Conservation (phyloP, 2,329 filamentous ascomycete species). For the Fusarium oxysporum region DNA sequence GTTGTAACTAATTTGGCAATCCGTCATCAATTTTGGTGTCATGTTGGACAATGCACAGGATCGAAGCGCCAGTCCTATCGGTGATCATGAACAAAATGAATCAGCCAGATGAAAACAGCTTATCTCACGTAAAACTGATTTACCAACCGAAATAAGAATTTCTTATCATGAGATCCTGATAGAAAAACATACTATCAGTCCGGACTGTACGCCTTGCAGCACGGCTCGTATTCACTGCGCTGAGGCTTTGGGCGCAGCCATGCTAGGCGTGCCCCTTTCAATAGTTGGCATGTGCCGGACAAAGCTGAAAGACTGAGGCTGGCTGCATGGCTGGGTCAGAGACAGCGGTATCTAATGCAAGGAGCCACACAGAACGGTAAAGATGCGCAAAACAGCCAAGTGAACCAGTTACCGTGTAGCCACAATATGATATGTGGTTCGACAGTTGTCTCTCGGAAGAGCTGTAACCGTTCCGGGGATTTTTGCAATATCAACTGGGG, state of each 20-base stretch:
- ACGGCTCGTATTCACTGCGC: neutral
- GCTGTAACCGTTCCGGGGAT: neutral
- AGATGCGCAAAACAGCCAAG: neutral
- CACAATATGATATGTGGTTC: neutral
- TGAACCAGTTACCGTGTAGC: neutral
- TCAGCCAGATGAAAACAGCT: neutral
- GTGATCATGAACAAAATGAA: neutral
- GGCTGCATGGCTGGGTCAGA: constrained; percentile 2
- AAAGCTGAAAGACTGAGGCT: constrained; percentile 26
- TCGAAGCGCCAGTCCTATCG: neutral
- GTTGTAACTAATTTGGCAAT: neutral
- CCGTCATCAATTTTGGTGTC: neutral
- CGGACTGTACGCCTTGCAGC: neutral
- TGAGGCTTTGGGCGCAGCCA: constrained; percentile 16
- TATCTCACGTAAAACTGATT: too few species aligned
- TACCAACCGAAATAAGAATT: neutral
- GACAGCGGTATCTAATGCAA: neutral
- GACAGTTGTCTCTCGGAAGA: neutral
- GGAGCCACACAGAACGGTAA: constrained; percentile 1
- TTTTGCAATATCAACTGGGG: neutral
- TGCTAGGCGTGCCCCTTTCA: neutral
- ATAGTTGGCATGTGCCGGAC: constrained; percentile 8
- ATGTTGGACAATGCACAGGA: neutral
- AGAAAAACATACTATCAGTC: too few species aligned
- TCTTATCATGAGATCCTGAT: neutral